Evolutionary conservation across 345 rosid species (phyloP).

Genomic region (Durio zibethinus): DNA sequence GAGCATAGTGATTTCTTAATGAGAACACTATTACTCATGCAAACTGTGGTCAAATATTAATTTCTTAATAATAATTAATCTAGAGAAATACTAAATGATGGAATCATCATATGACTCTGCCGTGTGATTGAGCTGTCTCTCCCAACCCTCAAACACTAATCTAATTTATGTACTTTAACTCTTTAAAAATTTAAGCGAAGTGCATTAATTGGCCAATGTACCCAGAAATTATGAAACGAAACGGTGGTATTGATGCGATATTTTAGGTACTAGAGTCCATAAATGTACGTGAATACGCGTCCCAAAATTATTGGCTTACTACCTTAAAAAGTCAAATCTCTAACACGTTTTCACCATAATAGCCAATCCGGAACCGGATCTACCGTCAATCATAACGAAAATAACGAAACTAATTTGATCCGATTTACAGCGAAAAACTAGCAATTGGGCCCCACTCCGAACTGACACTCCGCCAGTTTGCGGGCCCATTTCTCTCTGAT

Average conservation of each 20-base stretch:
- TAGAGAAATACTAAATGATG: not conserved
- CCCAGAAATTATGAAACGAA: conserved; percentile 1
- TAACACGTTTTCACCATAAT: not conserved
- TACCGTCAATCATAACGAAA: conserved; percentile 6
- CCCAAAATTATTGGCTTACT: not conserved
- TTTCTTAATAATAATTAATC: not conserved
- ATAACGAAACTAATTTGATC: conserved; percentile 18
- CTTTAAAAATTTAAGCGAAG: not conserved
- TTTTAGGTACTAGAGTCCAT: not conserved
- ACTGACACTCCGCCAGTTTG: conserved; percentile 24
- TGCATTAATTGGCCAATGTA: not conserved
- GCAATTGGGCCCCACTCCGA: conserved; percentile 12
- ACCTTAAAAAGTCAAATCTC: not conserved
- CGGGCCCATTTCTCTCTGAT: conserved; percentile 35
- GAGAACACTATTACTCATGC: not conserved
- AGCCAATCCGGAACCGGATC: not conserved
- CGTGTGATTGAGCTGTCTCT: conserved; percentile 7
- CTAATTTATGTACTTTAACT: not conserved
- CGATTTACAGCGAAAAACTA: conserved; percentile 9
- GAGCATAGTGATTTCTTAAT: too few relatives aligned
- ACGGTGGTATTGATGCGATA: not conserved
- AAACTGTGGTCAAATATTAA: too few relatives aligned
- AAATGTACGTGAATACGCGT: conserved; percentile 2
- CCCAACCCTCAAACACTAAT: not conserved
- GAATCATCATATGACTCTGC: not conserved